phyloP scores from a whole-genome alignment of 176 grass and related monocot genomes.

The Oryza meyeriana region DNA sequence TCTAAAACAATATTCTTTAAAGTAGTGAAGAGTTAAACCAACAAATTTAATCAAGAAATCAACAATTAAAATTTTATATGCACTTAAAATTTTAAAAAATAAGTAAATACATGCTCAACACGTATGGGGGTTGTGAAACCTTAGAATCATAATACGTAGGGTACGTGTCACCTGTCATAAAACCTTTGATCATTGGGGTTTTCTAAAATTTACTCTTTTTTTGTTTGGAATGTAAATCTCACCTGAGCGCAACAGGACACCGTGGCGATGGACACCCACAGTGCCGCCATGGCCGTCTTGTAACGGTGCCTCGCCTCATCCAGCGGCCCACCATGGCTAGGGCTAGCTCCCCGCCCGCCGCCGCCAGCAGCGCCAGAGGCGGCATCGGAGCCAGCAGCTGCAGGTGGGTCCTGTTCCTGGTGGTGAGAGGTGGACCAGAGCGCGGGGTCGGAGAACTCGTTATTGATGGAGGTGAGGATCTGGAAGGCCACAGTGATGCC shows the following conservation, averaged over 20 bases:
- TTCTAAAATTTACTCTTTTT: too few species aligned
- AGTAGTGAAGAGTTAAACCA: too few species aligned
- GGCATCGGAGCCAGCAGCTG: neutral
- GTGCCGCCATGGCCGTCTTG: constrained; percentile 47
- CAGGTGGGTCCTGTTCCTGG: neutral
- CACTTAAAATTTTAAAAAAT: too few species aligned
- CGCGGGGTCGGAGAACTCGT: constrained; percentile 73
- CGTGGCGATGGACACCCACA: constrained; percentile 51
- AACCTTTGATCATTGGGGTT: too few species aligned
- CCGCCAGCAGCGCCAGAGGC: neutral
- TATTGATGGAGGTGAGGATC: constrained; percentile 84
- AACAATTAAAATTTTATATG: too few species aligned
- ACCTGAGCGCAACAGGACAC: constrained; percentile 47
- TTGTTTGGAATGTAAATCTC: neutral
- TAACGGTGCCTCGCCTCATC: constrained; percentile 74
- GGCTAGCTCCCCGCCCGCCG: neutral
- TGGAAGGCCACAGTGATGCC: constrained; percentile 63
- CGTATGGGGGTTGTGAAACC: too few species aligned
- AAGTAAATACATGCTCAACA: too few species aligned
- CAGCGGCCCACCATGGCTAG: constrained; percentile 42
- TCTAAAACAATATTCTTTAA: too few species aligned
- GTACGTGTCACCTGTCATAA: too few species aligned
- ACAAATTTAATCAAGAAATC: too few species aligned
- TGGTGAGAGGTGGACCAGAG: constrained; percentile 55
- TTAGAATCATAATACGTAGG: too few species aligned